A percentile compares a stretch with the other conserved stretches of the same genome.
These are phyloP conservation scores for Warburgia ugandensis DNA, from an alignment of 164 flowering plant species.

Conservation along the genomic window DNA sequence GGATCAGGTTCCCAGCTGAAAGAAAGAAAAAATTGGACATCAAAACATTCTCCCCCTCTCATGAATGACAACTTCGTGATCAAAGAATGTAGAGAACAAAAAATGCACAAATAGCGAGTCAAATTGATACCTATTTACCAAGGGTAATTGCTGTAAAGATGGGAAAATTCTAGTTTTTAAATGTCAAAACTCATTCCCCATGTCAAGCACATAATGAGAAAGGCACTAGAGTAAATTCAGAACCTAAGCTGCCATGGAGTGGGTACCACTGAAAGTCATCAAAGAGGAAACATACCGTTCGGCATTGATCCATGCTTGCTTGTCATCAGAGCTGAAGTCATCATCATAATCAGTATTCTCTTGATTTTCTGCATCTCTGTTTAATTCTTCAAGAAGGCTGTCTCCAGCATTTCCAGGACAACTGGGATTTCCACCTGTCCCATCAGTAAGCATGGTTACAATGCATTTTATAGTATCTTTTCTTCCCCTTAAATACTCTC, in stretches of 20 bases:
- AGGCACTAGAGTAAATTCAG: too few species aligned
- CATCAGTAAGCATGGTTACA: constrained; percentile 98
- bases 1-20: constrained; percentile 99
- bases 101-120: too few species aligned
- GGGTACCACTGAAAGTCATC: background rate
- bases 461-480: constrained; percentile 97
- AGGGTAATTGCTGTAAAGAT: too few species aligned
- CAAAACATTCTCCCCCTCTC: too few species aligned
- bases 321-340: constrained; percentile 67
- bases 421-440: constrained; percentile 71
- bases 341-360: constrained; percentile 61
- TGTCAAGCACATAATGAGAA: too few species aligned
- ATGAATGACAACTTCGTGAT: too few species aligned
- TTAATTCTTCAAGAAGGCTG: constrained; percentile 97
- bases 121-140: too few species aligned
- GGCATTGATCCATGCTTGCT: constrained; percentile 80
- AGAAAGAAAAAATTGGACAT: background rate
- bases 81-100: too few species aligned
- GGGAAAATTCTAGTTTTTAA: too few species aligned
- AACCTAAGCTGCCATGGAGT: too few species aligned
- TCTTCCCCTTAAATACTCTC: constrained; percentile 86
- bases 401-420: constrained; percentile 77
- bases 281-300: constrained; percentile 35
- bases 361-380: constrained; percentile 84
- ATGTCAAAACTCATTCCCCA: too few species aligned